Percentiles rank a stretch among this genome's conserved stretches.
Conservation (phyloP, 2,329 filamentous ascomycete species). For the Aspergillus piperis region DNA sequence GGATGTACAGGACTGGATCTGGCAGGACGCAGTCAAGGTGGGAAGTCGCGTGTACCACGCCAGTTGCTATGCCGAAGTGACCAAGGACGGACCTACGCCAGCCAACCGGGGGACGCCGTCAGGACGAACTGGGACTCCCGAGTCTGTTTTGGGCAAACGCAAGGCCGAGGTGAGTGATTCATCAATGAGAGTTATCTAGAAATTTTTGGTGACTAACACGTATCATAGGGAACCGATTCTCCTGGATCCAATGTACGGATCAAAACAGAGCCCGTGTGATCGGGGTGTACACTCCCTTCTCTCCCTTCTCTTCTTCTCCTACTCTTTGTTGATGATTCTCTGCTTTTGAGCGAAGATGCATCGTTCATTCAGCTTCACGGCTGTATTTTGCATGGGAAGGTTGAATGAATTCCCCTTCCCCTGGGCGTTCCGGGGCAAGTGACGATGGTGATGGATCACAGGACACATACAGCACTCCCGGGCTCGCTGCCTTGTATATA, state of each 20-base stretch:
- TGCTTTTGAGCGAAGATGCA: conserved; percentile 7
- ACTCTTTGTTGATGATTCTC: conserved; percentile 8
- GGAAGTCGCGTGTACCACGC: conserved; percentile 83
- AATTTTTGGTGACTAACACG: conserved; percentile 6
- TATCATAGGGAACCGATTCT: conserved; percentile 35
- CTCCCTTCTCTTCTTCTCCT: neutral
- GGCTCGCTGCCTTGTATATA: conserved; percentile 4
- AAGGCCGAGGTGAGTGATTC: conserved; percentile 64
- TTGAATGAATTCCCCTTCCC: neutral
- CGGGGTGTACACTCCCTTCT: conserved; percentile 7
- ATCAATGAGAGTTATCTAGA: neutral
- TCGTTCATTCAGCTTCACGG: conserved; percentile 22
- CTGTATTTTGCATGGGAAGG: conserved; percentile 12
- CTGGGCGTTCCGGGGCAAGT: neutral
- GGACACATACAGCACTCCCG: neutral
- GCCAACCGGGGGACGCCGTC: conserved; percentile 34
- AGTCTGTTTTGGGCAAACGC: conserved; percentile 69
- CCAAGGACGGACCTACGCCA: conserved; percentile 58
- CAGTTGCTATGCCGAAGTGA: conserved; percentile 83
- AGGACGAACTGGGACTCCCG: conserved; percentile 57
- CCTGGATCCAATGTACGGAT: conserved; percentile 38
- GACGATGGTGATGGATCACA: conserved; percentile 1
- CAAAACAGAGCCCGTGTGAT: conserved; percentile 41
- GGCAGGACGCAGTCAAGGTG: conserved; percentile 82
- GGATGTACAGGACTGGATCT: conserved; percentile 94